phyloP scores from a whole-genome alignment of 164 flowering plant genomes.

The Macadamia integrifolia region DNA sequence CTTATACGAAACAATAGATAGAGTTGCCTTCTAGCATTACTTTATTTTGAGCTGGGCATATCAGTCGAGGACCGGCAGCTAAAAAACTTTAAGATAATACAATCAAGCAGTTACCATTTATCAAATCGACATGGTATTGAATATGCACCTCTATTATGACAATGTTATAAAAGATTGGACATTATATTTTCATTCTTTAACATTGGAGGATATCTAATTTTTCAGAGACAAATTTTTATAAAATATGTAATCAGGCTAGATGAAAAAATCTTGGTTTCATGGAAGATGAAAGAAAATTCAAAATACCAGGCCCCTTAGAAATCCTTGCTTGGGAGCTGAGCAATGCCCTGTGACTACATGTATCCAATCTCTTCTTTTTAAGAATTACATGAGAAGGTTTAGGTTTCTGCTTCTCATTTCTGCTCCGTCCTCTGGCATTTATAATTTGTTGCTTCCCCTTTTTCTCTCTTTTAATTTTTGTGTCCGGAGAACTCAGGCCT shows the following conservation, averaged over 20 bases:
- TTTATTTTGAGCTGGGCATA: neutral
- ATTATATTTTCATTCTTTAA: too few species aligned
- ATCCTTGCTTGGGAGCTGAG: conserved; percentile 16
- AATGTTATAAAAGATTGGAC: too few species aligned
- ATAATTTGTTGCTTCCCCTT: conserved; percentile 16
- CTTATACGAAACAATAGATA: neutral
- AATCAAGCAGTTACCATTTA: too few species aligned
- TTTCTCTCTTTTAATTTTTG: conserved; percentile 23
- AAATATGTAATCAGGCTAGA: too few species aligned
- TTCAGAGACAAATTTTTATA: too few species aligned
- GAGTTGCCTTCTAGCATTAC: neutral
- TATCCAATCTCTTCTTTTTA: conserved; percentile 31
- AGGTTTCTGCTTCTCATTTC: conserved; percentile 11
- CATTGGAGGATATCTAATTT: too few species aligned
- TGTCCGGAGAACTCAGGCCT: conserved; percentile 19
- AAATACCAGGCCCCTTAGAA: conserved; percentile 26
- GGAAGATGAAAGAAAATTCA: neutral
- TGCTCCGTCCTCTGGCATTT: conserved; percentile 17
- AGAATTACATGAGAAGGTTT: neutral
- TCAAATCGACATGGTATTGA: too few species aligned
- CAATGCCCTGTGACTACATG: conserved; percentile 35
- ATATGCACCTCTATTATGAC: too few species aligned
- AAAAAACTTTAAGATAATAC: too few species aligned
- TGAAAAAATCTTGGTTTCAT: too few species aligned
- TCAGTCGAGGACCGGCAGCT: too few species aligned